phyloP scores from a whole-genome alignment of 768 basidiomycete genomes.

The Daedalea quercina region DNA sequence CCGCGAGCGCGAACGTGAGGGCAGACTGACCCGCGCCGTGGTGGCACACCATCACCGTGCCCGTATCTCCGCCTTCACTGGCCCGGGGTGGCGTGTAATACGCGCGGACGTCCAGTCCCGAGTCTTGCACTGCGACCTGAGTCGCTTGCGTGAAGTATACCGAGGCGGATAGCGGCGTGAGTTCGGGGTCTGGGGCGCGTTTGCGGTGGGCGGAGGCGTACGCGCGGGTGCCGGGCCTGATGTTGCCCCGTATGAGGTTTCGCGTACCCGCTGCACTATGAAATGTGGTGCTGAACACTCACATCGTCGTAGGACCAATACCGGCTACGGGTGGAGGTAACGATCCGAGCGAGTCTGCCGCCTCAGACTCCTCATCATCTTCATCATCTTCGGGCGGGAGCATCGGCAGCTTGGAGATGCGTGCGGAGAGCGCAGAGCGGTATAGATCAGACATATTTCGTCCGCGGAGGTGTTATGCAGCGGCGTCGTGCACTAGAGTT shows the following conservation, averaged over 20 bases:
- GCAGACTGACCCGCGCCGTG: conserved; percentile 94
- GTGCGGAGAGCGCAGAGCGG: conserved; percentile 71
- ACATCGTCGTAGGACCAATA: conserved; percentile 59
- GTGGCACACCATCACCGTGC: conserved; percentile 82
- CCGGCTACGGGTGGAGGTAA: conserved; percentile 38
- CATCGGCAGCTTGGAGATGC: conserved; percentile 67
- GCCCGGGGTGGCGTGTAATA: conserved; percentile 76
- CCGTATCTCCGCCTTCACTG: conserved; percentile 33
- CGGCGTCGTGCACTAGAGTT: too few relatives aligned
- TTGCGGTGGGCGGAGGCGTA: conserved; percentile 15
- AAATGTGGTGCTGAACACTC: too few relatives aligned
- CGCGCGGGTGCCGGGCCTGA: conserved; percentile 10
- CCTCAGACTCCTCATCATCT: conserved; percentile 42
- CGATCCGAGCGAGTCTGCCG: conserved; percentile 48
- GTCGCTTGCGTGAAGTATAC: conserved; percentile 75
- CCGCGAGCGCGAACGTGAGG: conserved; percentile 84
- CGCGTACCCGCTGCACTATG: too few relatives aligned
- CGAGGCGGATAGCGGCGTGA: conserved; percentile 70
- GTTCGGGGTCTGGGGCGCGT: conserved; percentile 50
- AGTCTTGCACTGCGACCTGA: conserved; percentile 60
- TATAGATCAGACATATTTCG: conserved; percentile 76
- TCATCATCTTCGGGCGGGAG: conserved; percentile 38
- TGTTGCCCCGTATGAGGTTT: neutral
- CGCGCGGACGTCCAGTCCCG: conserved; percentile 63
- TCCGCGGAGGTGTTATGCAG: too few relatives aligned